phyloP scores from a whole-genome alignment of 2,329 filamentous ascomycete genomes.

The Aspergillus hortae region DNA sequence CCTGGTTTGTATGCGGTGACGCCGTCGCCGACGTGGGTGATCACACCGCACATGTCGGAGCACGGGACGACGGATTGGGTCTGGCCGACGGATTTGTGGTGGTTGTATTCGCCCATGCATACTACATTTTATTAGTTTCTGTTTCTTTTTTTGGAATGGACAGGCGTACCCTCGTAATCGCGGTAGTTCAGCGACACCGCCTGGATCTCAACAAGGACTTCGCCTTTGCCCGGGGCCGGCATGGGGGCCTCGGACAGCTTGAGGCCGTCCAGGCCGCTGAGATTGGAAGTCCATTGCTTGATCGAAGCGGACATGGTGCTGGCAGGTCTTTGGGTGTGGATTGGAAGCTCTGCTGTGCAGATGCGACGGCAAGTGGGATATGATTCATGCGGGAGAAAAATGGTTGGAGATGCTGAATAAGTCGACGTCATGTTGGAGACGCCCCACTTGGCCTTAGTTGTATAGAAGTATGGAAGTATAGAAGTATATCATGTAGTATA shows the following conservation, averaged over 20 bases:
- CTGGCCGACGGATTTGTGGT: constrained; percentile 55
- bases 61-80: constrained; percentile 55
- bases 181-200: constrained; percentile 55
- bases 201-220: constrained; percentile 52
- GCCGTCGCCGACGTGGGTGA: constrained; percentile 51
- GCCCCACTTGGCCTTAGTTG: not conserved
- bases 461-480: too few species aligned
- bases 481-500: too few species aligned
- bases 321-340: too few species aligned
- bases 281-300: constrained; percentile 53
- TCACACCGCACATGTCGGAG: constrained; percentile 66
- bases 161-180: constrained; percentile 40
- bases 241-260: constrained; percentile 43
- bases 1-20: constrained; percentile 51
- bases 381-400: not conserved
- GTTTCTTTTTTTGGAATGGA: not conserved
- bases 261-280: constrained; percentile 57
- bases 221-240: constrained; percentile 48
- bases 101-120: constrained; percentile 62
- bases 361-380: not conserved
- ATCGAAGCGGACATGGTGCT: constrained; percentile 4
- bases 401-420: constrained; percentile 5
- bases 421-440: not conserved
- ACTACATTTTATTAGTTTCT: constrained; percentile 42
- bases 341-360: too few species aligned